Base-by-base conservation (phyloP, 495 filamentous ascomycete genomes). In the Penicillium canescens region DNA sequence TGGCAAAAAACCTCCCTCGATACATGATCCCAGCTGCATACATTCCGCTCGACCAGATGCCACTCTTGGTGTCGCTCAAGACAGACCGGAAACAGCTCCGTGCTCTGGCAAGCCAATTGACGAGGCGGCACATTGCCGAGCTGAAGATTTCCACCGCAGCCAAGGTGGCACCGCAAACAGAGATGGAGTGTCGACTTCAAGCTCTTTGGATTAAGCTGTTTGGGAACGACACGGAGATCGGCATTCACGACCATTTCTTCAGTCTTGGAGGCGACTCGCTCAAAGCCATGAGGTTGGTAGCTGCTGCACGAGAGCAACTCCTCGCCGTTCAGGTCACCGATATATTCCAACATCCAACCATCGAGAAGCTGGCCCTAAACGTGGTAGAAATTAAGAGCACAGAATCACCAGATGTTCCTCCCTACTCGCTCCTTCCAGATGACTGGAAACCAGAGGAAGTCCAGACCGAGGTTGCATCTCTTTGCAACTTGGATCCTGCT, bases 1-100 rank as follows among this genome's bases (percentile, higher is more conserved):
- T 77, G 2, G 76, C 76, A 55, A 84, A 72, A 4, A 60, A 42
- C 3, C 46, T 63, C 12, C 61, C 61, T 6, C 23, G 23, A 3
- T 81, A 79, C 57, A 82, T 82, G 81, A 61, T 82, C 1, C 80
- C 80, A 10, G 59, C 72, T 0, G 69, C 69, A 6, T 80, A 74
- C 34, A 70, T 82, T 14, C 73, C 75, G 4, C 56, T 84, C 8
- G 52, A 61, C 11, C 52, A 67, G 20, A 76, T 82, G 63, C 81
- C 81, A 0, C 61, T 71, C 1, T 38, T 77, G 8, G 67, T 76
- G 1, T 79, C 78, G 0, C 72, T 73, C 0, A 84, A 84, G 60
- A 76, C 68, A 1, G 77, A 84, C 45, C 71, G 79, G 23, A 80
- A 78, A 58, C 63, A 66, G 4, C 67, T 83, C 12, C 49, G 49